These are phyloP conservation scores for Ophiostoma himal-ulmi DNA, from an alignment of 2,329 filamentous ascomycete genomes.

Conservation along the genomic window DNA sequence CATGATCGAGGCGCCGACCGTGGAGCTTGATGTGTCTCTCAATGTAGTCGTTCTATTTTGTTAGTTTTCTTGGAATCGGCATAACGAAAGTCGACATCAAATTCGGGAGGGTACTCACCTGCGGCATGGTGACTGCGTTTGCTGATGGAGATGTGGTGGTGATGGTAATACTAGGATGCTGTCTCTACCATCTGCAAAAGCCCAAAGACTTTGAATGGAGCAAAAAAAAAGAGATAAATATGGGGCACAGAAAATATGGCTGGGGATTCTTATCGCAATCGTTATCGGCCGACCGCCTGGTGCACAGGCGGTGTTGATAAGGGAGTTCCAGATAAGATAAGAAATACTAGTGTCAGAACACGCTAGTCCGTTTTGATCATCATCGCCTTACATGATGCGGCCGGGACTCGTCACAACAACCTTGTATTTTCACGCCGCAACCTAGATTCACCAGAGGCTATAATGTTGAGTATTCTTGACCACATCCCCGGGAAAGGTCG, in stretches of 20 bases:
- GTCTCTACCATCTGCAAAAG: conserved; percentile 7
- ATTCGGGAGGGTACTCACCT: neutral
- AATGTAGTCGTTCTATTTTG: conserved; percentile 68
- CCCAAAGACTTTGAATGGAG: conserved; percentile 8
- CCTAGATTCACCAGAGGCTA: too few relatives aligned
- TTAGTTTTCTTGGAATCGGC: neutral
- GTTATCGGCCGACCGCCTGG: neutral
- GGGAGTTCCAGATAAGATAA: neutral
- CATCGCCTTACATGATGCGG: neutral
- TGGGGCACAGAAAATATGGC: neutral
- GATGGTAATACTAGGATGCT: conserved; percentile 2
- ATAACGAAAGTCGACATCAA: neutral
- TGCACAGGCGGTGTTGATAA: neutral
- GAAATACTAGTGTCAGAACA: neutral
- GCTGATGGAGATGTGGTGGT: neutral
- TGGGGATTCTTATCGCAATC: conserved; percentile 7
- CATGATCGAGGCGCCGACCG: conserved; percentile 59
- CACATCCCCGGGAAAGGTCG: too few relatives aligned
- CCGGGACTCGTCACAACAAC: too few relatives aligned
- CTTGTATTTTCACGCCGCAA: too few relatives aligned
- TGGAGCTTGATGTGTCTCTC: conserved; percentile 66
- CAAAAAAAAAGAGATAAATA: neutral
- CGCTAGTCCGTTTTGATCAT: neutral
- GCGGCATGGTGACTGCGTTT: conserved; percentile 15
- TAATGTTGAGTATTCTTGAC: too few relatives aligned